Evolutionary conservation across 768 basidiomycete genomes (phyloP), one percentile per base, ranked within the genome.

Genomic region (Candolleomyces aberdarensis): DNA sequence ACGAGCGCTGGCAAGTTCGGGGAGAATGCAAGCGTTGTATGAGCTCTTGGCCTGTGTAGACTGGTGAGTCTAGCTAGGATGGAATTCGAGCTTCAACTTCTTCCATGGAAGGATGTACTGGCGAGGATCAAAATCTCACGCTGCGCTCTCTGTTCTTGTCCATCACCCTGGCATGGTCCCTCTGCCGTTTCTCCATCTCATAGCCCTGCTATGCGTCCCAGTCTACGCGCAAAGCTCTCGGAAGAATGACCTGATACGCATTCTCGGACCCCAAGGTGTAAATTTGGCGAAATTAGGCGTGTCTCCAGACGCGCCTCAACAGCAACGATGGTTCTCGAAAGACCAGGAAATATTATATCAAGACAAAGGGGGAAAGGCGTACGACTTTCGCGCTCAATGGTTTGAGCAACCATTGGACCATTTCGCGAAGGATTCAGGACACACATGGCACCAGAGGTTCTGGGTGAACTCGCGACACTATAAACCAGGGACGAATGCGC

Each of bases 391-490:
- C 14, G 80, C 81, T 3, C 83, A 83, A 52, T 91, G 84, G 78
- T 96, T 96, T 75, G 73, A 80, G 58, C 95, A 98, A 69, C 93
- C 91, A 2, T 75, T 96, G 62, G 93, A 96, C 69, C 95, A 98
- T 70, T 89, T 90, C 65, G 76, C 80, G 63, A 77, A 77, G 40
- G 70, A 76, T 13, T 74, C 76, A 10, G 75, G 76, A 47, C 81
- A 84, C 47, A 91, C 86, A 0, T 98, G 92, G 75, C 75, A 81
- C 56, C 95, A 98, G 69, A 83, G 96, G 19, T 99, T 94, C 73
- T 99, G 96, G 96, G 80, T 96, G 41, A 95, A 88, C 69, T 84
- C 85, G 19, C 83, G 91, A 39, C 86, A 92, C 71, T 98, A 96
- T 72, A 78, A 83, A 58, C 79, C 86, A 0, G 81, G 86, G 6